Conservation (phyloP, 352 stramenopile species). For the Phytopythium vexans region DNA sequence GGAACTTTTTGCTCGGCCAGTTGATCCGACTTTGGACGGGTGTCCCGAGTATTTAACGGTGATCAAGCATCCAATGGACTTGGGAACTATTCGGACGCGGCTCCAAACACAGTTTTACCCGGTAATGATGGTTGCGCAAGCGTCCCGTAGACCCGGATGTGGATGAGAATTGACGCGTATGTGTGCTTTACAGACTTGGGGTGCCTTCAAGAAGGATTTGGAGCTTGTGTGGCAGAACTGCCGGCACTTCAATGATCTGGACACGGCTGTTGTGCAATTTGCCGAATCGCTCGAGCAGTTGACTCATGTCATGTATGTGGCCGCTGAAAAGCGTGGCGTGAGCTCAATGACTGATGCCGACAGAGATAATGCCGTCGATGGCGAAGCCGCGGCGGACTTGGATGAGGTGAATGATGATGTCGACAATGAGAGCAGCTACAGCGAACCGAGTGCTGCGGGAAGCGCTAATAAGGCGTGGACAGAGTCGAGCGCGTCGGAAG, state of each 20-base stretch:
- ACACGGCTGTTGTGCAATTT: constrained; percentile 80
- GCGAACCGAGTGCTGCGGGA: constrained; percentile 35
- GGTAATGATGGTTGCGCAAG: background rate
- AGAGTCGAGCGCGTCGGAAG: constrained; percentile 60
- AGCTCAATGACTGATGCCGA: constrained; percentile 31
- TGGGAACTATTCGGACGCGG: constrained; percentile 76
- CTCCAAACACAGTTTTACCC: constrained; percentile 54
- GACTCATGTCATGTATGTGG: constrained; percentile 54
- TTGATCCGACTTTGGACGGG: constrained; percentile 77
- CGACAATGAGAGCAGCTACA: constrained; percentile 24
- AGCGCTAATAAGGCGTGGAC: constrained; percentile 65
- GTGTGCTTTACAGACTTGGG: constrained; percentile 46
- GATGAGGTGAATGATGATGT: constrained; percentile 27
- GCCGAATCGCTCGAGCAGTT: constrained; percentile 62
- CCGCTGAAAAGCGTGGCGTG: constrained; percentile 57
- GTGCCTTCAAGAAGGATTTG: constrained; percentile 77
- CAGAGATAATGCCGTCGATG: constrained; percentile 10
- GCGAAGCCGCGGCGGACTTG: constrained; percentile 1
- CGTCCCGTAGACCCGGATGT: background rate
- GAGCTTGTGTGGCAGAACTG: constrained; percentile 85
- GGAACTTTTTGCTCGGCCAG: constrained; percentile 81
- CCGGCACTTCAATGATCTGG: constrained; percentile 68
- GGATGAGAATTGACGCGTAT: constrained; percentile 7
- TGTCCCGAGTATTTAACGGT: constrained; percentile 84
- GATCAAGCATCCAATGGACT: constrained; percentile 83